phyloP scores from a whole-genome alignment of 495 filamentous ascomycete genomes.

The Cercophora newfieldiana region DNA sequence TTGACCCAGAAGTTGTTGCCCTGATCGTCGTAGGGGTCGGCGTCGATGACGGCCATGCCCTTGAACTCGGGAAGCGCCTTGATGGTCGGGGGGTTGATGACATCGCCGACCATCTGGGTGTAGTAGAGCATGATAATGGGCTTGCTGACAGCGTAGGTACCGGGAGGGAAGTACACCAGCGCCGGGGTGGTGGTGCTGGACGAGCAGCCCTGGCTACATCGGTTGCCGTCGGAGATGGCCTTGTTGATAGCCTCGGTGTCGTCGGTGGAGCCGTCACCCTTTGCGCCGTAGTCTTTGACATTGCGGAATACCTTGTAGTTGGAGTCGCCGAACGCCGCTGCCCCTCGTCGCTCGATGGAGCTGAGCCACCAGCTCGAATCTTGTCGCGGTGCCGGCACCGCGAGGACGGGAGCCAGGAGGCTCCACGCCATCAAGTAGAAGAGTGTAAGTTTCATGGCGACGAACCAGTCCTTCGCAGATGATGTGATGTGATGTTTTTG shows the following conservation, averaged over 20 bases:
- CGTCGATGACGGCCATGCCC: conserved; percentile 88
- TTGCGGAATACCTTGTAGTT: conserved; percentile 81
- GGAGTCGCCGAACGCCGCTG: conserved; percentile 59
- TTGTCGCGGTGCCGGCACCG: conserved; percentile 31
- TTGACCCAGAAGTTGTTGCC: conserved; percentile 72
- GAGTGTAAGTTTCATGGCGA: conserved; percentile 40
- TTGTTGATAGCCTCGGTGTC: conserved; percentile 88
- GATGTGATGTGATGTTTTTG: conserved; percentile 17
- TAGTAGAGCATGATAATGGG: conserved; percentile 76
- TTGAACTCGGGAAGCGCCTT: conserved; percentile 71
- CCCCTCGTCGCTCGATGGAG: conserved; percentile 69
- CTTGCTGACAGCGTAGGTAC: conserved; percentile 69
- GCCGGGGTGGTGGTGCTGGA: conserved; percentile 77
- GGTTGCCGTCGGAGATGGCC: conserved; percentile 73
- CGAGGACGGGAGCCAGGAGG: conserved; percentile 35
- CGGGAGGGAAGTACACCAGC: conserved; percentile 78
- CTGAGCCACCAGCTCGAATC: conserved; percentile 70
- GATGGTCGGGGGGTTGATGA: conserved; percentile 65
- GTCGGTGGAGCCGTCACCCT: conserved; percentile 76
- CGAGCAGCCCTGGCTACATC: conserved; percentile 77
- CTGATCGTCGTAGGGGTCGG: conserved; percentile 73
- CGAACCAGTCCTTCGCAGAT: conserved; percentile 42
- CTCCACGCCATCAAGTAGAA: conserved; percentile 38
- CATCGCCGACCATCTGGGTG: conserved; percentile 79
- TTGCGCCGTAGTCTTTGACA: conserved; percentile 67